Evolutionary conservation across 164 flowering plant species (phyloP), one percentile per base, ranked within the genome.

Genomic region (Aristolochia californica): DNA sequence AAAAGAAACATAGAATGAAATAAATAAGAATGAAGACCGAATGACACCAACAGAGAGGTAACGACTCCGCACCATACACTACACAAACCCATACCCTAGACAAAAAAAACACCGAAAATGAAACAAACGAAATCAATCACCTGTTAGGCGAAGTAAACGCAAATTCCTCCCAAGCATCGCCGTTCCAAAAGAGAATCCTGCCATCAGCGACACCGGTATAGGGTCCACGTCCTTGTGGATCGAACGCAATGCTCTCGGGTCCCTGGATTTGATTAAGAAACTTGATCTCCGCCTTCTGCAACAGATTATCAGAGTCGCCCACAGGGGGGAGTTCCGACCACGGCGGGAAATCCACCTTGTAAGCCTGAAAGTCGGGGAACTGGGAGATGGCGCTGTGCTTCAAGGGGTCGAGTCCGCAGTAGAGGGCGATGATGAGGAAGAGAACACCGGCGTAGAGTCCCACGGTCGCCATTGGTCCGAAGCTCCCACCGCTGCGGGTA

Each of bases 171-270:
- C 76, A 73, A 5, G 65, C 38, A 18, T 66, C 48, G 45, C 76
- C 71, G 14, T 66, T 67, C 76, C 76, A 73, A 66, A 73, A 69
- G 27, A 73, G n/a, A 54, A 91, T 54, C 48, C 98, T 61, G 5
- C 98, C 99, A 48, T 93, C 97, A 38, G 99, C 94, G 15, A 93
- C 79, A 18, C 99, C 96, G 1, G 97, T 85, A 65, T 93, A 89
- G 15, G 97, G 99, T 0, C 98, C 98, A 13, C 91, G 84, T 10
- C 97, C 97, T 8, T 27, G 74, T 12, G 88, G 77, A 34, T 93
- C 99, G 57, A 93, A 93, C 0, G 80, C 91, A 9, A 90, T 30
- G 75, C 97, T 90, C 64, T 90, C 97, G 0, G 97, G 97, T 0
- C 97, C 97, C 51, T 85, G 93, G 10, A 87, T 61, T 52, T 84